Evolutionary conservation across 163 green algal genomes (phyloP).

Genomic region (Scenedesmus sp.): DNA sequence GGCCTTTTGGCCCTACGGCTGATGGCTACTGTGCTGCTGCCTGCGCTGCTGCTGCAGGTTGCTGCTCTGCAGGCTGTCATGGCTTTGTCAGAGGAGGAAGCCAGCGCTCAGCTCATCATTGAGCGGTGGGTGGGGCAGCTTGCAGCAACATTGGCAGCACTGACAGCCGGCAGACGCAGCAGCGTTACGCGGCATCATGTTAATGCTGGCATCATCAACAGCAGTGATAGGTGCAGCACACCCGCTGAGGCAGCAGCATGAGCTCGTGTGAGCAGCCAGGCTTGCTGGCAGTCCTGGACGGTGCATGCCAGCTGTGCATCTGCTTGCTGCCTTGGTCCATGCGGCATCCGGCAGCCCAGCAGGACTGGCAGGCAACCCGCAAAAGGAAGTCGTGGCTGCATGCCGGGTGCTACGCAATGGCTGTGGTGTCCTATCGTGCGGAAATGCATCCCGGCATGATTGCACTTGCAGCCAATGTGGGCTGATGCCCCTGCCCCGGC

Average conservation of each 20-base stretch:
- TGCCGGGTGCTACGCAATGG: too few relatives aligned
- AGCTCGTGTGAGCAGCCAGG: not conserved
- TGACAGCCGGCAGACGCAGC: not conserved
- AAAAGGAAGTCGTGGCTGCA: too few relatives aligned
- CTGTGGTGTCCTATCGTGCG: too few relatives aligned
- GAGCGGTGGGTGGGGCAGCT: slow-evolving; percentile 16
- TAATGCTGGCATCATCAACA: too few relatives aligned
- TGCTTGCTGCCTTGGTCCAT: not conserved
- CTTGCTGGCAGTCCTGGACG: not conserved
- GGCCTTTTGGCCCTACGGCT: not conserved
- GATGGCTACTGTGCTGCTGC: not conserved
- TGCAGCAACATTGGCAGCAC: not conserved
- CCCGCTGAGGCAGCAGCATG: not conserved
- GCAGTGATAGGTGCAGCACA: too few relatives aligned
- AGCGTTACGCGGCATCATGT: too few relatives aligned
- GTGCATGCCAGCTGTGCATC: not conserved
- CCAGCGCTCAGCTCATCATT: slow-evolving; percentile 47
- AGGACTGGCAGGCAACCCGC: too few relatives aligned
- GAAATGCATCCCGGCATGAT: too few relatives aligned
- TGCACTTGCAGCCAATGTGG: too few relatives aligned
- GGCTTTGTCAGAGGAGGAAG: slow-evolving; percentile 30
- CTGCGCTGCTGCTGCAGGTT: slow-evolving; percentile 35
- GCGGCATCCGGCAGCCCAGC: too few relatives aligned
- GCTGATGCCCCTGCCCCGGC: not conserved
- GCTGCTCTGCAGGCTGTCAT: slow-evolving; percentile 47